Evolutionary conservation across 257 asterid genomes (phyloP), one percentile per base, ranked within the genome.

Genomic region (Coffea eugenioides): DNA sequence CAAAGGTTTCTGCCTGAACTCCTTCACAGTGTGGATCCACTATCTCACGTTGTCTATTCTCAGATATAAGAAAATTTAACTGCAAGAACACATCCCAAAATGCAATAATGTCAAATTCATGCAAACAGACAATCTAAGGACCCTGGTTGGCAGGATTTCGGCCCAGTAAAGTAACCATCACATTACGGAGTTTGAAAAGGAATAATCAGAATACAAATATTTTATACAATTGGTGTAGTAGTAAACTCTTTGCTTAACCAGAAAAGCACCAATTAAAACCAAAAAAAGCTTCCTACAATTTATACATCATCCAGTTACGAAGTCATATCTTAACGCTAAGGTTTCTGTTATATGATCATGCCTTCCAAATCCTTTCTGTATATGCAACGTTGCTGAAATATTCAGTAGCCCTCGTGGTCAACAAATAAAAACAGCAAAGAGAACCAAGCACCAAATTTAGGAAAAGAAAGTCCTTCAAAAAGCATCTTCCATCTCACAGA

Each of bases 11-110:
- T 9, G 87, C 75, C 85, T 90, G 91, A 54, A 90, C 91, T 66
- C 97, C 93, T 82, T 93, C 99, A 80, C 98, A 93, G 9, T 87
- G 88, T 72, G 89, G 85, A 85, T 95, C 98, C 18, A 92, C 90
- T 80, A 95, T 91, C 81, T 95, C 99, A 82, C 89, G 91, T 64
- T 88, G 97, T 84, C 97, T 89, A 75, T 84, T 84, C 89, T 95
- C 99, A 4, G 94, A 79, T 64, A 88, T 94, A 77, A 95, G 81
- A 85, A 85, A 90, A 80, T 95, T 91, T 69, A 93, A 86, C 97
- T 93, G 97, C 95, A 82, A 54, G 64, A 83, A 81, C 57, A 59
- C 1, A 36, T 3, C 6, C 27, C 31, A 14, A 3, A 39, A 36
- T n/a, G 39, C 39, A 75, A 18, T 59, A 27, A 39, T 34, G n/a